Conservation (phyloP, 768 basidiomycete genomes). For the Cystobasidium ongulense region DNA sequence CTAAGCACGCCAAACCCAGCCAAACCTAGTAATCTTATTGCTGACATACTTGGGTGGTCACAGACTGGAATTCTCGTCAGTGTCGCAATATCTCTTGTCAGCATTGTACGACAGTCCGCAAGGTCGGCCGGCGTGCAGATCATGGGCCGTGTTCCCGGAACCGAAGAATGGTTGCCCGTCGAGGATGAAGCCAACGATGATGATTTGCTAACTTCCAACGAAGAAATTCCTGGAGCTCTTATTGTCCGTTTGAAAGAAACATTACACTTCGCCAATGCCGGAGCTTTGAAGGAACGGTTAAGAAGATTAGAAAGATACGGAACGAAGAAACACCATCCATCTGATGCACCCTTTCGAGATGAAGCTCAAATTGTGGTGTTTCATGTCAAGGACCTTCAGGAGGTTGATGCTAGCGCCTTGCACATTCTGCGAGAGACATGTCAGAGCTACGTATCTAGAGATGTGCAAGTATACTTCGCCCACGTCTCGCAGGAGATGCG, state of each 20-base stretch:
- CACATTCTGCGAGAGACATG: constrained; percentile 39
- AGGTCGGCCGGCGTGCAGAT: constrained; percentile 42
- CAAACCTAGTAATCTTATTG: constrained; percentile 37
- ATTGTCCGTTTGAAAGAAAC: constrained; percentile 84
- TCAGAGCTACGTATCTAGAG: constrained; percentile 25
- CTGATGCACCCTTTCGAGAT: constrained; percentile 57
- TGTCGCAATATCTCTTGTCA: constrained; percentile 16
- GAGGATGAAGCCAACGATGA: constrained; percentile 67
- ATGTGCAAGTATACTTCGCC: constrained; percentile 32
- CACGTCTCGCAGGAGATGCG: neutral
- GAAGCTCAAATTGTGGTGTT: constrained; percentile 49
- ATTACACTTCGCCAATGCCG: constrained; percentile 91
- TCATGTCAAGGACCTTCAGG: constrained; percentile 85
- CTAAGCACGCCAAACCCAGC: constrained; percentile 13
- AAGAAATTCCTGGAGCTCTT: constrained; percentile 64
- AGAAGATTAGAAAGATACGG: constrained; percentile 85
- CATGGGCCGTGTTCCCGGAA: constrained; percentile 71
- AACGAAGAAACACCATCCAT: constrained; percentile 67
- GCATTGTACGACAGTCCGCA: constrained; percentile 11
- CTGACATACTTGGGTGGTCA: neutral
- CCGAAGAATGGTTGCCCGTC: constrained; percentile 80
- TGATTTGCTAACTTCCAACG: constrained; percentile 14
- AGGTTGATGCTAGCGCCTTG: constrained; percentile 66
- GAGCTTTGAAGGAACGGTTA: constrained; percentile 82
- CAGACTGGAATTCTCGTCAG: constrained; percentile 5